Evolutionary conservation across 176 grass and related monocot species (phyloP).

Genomic region (maize (Zea mays)): DNA sequence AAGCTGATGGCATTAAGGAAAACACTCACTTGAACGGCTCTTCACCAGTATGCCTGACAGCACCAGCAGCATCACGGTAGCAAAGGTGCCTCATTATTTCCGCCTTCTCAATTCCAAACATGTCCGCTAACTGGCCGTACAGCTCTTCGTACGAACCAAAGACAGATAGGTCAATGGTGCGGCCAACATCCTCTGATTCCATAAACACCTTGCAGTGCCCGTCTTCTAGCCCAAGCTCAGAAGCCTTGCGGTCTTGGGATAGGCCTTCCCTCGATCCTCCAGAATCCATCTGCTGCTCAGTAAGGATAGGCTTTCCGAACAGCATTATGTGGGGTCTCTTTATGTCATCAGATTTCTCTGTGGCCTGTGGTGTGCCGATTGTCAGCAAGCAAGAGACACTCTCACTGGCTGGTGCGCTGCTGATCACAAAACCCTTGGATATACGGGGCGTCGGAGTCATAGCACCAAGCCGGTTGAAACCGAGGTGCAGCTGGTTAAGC

Average conservation of each 20-base stretch:
- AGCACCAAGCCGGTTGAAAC: constrained; percentile 51
- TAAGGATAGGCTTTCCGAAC: constrained; percentile 76
- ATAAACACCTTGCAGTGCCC: constrained; percentile 72
- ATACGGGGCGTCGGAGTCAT: constrained; percentile 44
- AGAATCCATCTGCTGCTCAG: constrained; percentile 64
- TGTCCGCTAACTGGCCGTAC: constrained; percentile 61
- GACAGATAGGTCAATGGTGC: constrained; percentile 64
- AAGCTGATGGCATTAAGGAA: too few species aligned
- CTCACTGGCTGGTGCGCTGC: constrained; percentile 45
- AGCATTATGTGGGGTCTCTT: constrained; percentile 63
- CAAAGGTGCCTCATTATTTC: constrained; percentile 63
- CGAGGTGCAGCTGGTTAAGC: constrained; percentile 66
- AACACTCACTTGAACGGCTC: constrained; percentile 76
- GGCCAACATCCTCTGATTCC: constrained; percentile 80
- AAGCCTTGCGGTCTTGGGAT: constrained; percentile 34
- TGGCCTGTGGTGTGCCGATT: constrained; percentile 54
- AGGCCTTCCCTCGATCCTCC: constrained; percentile 53
- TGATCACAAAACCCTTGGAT: constrained; percentile 52
- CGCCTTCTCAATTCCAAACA: constrained; percentile 74
- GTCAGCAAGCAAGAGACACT: constrained; percentile 72
- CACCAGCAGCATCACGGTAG: constrained; percentile 64
- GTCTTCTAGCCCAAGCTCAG: constrained; percentile 52
- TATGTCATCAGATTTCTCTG: constrained; percentile 48
- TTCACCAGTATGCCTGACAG: constrained; percentile 60
- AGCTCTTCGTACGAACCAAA: constrained; percentile 75